Base-by-base conservation (phyloP, 2,329 filamentous ascomycete genomes). In the Cucurbitaria berberidis region DNA sequence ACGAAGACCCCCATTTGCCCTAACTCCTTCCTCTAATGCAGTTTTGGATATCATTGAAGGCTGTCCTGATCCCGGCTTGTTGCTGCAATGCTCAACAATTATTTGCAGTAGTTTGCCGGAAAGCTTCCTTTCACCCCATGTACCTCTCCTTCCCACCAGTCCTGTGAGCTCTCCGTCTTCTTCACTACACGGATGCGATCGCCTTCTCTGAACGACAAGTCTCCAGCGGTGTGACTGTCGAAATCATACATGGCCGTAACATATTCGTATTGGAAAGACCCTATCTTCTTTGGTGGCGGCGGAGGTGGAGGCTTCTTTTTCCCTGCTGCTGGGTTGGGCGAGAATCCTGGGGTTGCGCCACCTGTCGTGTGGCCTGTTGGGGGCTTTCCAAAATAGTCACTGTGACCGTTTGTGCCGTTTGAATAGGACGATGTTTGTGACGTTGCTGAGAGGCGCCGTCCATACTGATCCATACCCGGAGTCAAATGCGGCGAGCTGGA, bases 71-170 rank as follows among this genome's bases (percentile, higher is more conserved):
- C 5, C 5, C 18, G 21, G 30, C 15, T 27, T 16, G 18, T 32
- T n/a, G 26, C 41, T 19, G 26, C 9, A 22, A 29, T 3, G 11
- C 11, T 39, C 36, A 19, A 22, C 24, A 26, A 22, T 63, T 54
- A 75, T 47, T 82, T 82, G 68, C 88, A 90, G 75, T 96, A 96
- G 74, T 96, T 96, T 6, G 91, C 91, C 1, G 91, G 91, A 70
- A 96, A 96, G 61, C 80, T 86, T 3, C 91, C 91, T 68, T 81
- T 83, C 22, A 79, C 73, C 0, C 90, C 90, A 35, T 80, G 79
- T 13, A 93, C 59, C 73, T 95, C 90, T 11, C 91, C 91, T 57
- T 90, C 84, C 91, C 91, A 96, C 90, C 91, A 96, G 70, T 95
- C 91, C 75, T 95, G 89, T 19, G 86, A 88, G 56, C 87, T 91